Evolutionary conservation across 2,329 filamentous ascomycete species (phyloP).

Genomic region (Xenosphaeropsis pyriputrescens): DNA sequence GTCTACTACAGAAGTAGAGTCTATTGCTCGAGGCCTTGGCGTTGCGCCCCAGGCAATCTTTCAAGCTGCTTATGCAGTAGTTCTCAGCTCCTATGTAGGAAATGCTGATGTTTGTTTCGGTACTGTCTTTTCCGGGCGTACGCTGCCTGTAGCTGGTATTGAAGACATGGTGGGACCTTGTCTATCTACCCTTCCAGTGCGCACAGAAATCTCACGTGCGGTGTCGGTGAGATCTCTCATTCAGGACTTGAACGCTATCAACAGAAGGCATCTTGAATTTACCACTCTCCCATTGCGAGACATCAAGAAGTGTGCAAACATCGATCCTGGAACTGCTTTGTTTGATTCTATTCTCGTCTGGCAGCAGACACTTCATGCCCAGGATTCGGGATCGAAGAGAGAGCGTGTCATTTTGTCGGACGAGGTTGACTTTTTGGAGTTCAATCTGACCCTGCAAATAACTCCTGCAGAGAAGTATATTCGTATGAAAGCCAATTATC

Average conservation of each 20-base stretch:
- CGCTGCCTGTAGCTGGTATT: slow-evolving; percentile 52
- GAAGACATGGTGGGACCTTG: slow-evolving; percentile 70
- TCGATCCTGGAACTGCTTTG: slow-evolving; percentile 38
- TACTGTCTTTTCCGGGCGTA: slow-evolving; percentile 69
- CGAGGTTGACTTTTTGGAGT: slow-evolving; percentile 61
- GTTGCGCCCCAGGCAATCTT: slow-evolving; percentile 55
- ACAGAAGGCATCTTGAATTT: slow-evolving; percentile 50
- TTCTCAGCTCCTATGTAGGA: slow-evolving; percentile 52
- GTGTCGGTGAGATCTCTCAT: slow-evolving; percentile 45
- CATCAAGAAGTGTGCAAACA: slow-evolving; percentile 46
- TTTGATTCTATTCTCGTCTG: slow-evolving; percentile 77
- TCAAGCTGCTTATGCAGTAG: slow-evolving; percentile 53
- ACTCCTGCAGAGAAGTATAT: slow-evolving; percentile 41
- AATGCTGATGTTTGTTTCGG: slow-evolving; percentile 57
- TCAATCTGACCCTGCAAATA: slow-evolving; percentile 60
- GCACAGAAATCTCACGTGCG: slow-evolving; percentile 40
- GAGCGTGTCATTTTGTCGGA: slow-evolving; percentile 36
- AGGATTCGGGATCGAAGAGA: slow-evolving; percentile 1
- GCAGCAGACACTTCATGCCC: slow-evolving; percentile 51
- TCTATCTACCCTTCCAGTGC: slow-evolving; percentile 59
- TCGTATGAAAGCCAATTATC: slow-evolving; percentile 36
- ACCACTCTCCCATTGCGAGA: slow-evolving; percentile 49
- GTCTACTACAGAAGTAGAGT: slow-evolving; percentile 13
- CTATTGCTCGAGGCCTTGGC: slow-evolving; percentile 8
- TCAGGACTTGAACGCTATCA: slow-evolving; percentile 45